phyloP scores from a whole-genome alignment of 176 grass and related monocot genomes.

The Avena eriantha region DNA sequence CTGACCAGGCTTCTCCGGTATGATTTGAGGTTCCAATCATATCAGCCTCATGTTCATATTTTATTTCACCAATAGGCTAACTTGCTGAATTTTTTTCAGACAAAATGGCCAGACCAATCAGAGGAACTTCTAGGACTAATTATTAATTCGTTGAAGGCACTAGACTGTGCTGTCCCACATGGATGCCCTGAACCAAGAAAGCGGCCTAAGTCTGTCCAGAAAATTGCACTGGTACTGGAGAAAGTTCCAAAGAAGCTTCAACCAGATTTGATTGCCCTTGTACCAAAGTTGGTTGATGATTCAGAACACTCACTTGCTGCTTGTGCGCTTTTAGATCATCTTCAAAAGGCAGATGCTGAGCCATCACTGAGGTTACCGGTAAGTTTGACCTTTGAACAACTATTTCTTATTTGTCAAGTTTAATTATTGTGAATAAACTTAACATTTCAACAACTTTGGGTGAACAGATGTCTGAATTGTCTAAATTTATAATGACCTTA shows the following conservation, averaged over 20 bases:
- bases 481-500: conserved; percentile 25
- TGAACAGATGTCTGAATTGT: conserved; percentile 19
- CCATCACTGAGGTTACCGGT: conserved; percentile 74
- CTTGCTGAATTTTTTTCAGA: conserved; percentile 52
- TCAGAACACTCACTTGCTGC: conserved; percentile 83
- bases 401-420: background rate
- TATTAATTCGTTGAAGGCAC: conserved; percentile 77
- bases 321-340: conserved; percentile 67
- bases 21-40: conserved; percentile 38
- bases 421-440: conserved; percentile 16
- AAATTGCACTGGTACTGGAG: conserved; percentile 81
- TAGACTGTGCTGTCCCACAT: conserved; percentile 77
- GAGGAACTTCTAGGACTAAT: conserved; percentile 89
- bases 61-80: conserved; percentile 43
- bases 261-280: conserved; percentile 75
- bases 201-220: conserved; percentile 62
- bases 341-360: conserved; percentile 65
- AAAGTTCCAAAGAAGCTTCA: conserved; percentile 89
- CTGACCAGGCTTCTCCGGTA: conserved; percentile 57
- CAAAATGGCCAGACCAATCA: conserved; percentile 89
- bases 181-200: conserved; percentile 78
- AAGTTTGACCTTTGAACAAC: conserved; percentile 34
- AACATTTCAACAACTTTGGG: conserved; percentile 10
- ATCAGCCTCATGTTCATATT: conserved; percentile 27
- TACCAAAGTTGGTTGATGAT: conserved; percentile 88